These are phyloP conservation scores for Salmacisia buchloeana DNA, from an alignment of 1,284 basidiomycete species.

Conservation along the genomic window DNA sequence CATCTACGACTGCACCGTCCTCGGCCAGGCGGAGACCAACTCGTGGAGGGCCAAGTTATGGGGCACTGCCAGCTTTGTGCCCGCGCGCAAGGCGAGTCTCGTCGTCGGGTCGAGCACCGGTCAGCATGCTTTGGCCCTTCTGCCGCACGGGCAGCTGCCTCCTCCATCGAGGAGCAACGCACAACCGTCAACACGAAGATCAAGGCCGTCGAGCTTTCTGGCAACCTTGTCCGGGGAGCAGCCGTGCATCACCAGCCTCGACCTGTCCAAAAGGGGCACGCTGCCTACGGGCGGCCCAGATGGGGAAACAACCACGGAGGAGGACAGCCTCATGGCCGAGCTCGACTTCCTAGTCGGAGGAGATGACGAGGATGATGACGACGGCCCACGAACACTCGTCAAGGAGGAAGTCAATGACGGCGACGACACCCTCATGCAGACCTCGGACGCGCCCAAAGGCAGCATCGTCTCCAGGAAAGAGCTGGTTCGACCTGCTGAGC, in stretches of 20 bases:
- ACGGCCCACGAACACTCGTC: neutral
- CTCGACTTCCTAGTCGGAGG: conserved; percentile 16
- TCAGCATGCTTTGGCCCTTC: neutral
- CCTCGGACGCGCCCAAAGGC: conserved; percentile 21
- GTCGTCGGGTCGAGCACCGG: neutral
- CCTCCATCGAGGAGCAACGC: neutral
- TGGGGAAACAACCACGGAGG: conserved; percentile 34
- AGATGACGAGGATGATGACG: neutral
- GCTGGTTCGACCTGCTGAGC: conserved; percentile 20
- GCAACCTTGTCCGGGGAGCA: neutral
- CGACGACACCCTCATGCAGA: conserved; percentile 3
- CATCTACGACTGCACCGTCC: conserved; percentile 55
- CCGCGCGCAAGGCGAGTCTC: neutral
- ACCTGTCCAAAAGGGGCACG: no score
- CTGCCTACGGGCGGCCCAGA: conserved; percentile 29
- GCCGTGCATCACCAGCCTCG: neutral
- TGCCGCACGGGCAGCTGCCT: neutral
- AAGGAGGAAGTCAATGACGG: neutral
- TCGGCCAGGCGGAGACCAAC: conserved; percentile 48
- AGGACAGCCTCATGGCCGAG: conserved; percentile 14
- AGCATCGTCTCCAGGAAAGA: conserved; percentile 23
- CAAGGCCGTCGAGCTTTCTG: neutral
- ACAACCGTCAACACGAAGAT: neutral
- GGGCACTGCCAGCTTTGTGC: conserved; percentile 30
- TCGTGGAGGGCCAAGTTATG: conserved; percentile 35